A percentile compares a stretch with the other conserved stretches of the same genome.
Conservation (phyloP, 2,329 filamentous ascomycete species). For the Paecilomyces dactylethromorphus region DNA sequence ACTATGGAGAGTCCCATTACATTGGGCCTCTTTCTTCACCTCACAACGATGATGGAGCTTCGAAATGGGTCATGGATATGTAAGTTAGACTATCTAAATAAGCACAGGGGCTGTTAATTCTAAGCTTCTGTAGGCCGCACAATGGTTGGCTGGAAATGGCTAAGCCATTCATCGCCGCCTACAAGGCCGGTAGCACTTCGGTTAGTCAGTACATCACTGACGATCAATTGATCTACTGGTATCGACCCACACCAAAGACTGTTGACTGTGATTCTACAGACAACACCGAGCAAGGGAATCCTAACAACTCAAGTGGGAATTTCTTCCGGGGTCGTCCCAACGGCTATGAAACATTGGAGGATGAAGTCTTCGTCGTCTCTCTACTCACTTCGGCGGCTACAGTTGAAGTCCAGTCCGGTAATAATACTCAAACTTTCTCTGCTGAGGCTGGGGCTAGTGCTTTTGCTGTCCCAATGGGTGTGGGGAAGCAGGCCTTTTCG, state of each 20-base stretch:
- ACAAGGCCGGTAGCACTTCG: constrained; percentile 39
- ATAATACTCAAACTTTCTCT: constrained; percentile 36
- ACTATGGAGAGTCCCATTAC: constrained; percentile 53
- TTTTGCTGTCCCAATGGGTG: constrained; percentile 41
- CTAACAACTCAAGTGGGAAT: constrained; percentile 43
- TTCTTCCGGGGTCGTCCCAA: constrained; percentile 48
- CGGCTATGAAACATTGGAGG: constrained; percentile 44
- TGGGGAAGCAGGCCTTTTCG: constrained; percentile 43
- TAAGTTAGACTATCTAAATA: constrained; percentile 12
- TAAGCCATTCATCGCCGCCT: constrained; percentile 48
- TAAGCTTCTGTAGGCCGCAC: constrained; percentile 35
- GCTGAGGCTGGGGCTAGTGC: constrained; percentile 43
- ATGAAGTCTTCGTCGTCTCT: constrained; percentile 48
- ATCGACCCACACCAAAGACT: constrained; percentile 42
- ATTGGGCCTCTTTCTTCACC: constrained; percentile 43
- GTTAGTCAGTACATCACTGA: constrained; percentile 34
- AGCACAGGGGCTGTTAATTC: not conserved
- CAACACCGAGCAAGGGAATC: constrained; percentile 38
- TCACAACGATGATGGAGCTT: constrained; percentile 32
- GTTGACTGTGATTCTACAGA: constrained; percentile 49
- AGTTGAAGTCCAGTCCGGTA: constrained; percentile 42
- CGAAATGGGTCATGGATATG: constrained; percentile 47
- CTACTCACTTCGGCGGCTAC: constrained; percentile 42
- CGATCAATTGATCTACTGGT: constrained; percentile 52
- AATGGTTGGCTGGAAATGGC: constrained; percentile 49